Conservation (phyloP, 2,329 filamentous ascomycete species). For the Chaetomium globosum region DNA sequence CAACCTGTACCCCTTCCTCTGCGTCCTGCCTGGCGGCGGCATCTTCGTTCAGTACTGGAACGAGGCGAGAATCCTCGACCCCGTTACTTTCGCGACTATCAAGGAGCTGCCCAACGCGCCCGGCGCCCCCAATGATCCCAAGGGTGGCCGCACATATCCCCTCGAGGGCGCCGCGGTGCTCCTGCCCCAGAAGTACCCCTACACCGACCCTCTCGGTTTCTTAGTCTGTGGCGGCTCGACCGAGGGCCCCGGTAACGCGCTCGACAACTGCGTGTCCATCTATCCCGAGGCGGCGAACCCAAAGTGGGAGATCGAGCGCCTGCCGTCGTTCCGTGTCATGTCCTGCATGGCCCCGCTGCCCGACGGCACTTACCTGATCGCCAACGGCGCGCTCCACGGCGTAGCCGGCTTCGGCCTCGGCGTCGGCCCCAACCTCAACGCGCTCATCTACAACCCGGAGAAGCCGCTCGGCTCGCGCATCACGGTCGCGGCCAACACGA, state of each 20-base stretch:
- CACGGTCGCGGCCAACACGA: conserved; percentile 58
- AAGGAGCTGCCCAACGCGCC: conserved; percentile 57
- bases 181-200: conserved; percentile 57
- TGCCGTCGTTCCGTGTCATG: conserved; percentile 60
- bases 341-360: conserved; percentile 58
- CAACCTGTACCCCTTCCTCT: conserved; percentile 62
- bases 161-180: conserved; percentile 58
- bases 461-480: conserved; percentile 54
- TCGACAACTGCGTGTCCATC: conserved; percentile 63
- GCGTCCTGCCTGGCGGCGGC: conserved; percentile 55
- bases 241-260: conserved; percentile 50
- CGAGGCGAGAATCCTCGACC: conserved; percentile 59
- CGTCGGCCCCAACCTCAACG: conserved; percentile 51
- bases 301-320: conserved; percentile 60
- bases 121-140: conserved; percentile 55
- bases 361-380: conserved; percentile 59
- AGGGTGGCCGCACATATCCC: conserved; percentile 59
- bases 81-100: conserved; percentile 53
- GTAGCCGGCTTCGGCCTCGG: conserved; percentile 58
- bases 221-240: conserved; percentile 61
- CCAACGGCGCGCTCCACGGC: conserved; percentile 56
- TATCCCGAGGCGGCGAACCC: conserved; percentile 53
- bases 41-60: conserved; percentile 64
- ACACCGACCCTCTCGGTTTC: conserved; percentile 53
- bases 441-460: conserved; percentile 56